Base-by-base conservation (phyloP, 2,329 filamentous ascomycete species). In the Clonostachys byssicola region DNA sequence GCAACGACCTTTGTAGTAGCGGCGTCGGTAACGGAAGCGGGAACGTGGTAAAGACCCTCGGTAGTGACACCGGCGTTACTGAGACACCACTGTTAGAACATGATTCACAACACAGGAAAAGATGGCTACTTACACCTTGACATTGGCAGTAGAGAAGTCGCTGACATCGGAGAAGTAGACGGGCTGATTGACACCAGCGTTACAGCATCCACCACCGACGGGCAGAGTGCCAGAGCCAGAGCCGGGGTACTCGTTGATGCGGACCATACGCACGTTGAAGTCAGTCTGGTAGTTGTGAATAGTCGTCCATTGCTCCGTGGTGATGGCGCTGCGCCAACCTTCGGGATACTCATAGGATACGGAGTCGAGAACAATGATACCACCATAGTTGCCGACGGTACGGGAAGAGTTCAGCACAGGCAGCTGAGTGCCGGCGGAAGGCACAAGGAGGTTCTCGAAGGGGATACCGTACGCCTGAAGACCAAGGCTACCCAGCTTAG, bases 401-500 rank as follows among this genome's bases (percentile, higher is more conserved):
- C 64, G 53, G 4, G 70, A 71, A 12, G 67, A 65, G 55, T 77
- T 82, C 34, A 85, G 68, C 0, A 61, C 51, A 1, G 81, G 81
- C 30, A 85, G 71, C 16, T 63, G 53, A 6, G 68, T 63, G 13
- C 80, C 80, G 6, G 58, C 55, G 54, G 77, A 67, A 8, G 79
- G 78, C n/a, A 85, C 77, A 17, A 75, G 52, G 12, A 82, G 56
- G 6, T 73, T 67, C 53, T 81, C 66, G 54, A 72, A 83, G 2
- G 80, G 78, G 51, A 85, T 83, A 34, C 78, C 80, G 54, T 85
- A 84, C 48, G 70, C 79, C 56, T 78, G 74, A 9, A 85, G 70
- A 20, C 80, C 80, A 12, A 72, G 73, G 34, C 70, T 72, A 12
- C 74, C 74, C 33, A 73, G 72, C n/a, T 62, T 63, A 9, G 74